Evolutionary conservation across 768 basidiomycete species (phyloP).

Genomic region (Agaricus blazei): DNA sequence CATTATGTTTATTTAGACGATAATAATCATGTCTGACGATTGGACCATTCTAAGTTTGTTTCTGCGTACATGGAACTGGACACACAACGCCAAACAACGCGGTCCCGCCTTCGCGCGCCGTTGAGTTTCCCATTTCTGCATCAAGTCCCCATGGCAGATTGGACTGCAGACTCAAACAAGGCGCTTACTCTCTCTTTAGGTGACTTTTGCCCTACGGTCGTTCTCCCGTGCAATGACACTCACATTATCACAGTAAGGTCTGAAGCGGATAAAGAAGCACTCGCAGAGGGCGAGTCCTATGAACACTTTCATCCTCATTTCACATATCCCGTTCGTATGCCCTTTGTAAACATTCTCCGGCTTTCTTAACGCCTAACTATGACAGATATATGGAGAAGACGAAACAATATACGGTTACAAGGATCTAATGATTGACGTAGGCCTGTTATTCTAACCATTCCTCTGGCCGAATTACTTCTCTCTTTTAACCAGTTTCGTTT

Average conservation of each 20-base stretch:
- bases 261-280: conserved; percentile 53
- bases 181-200: conserved; percentile 73
- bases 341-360: not conserved
- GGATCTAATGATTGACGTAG: conserved; percentile 77
- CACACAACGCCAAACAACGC: conserved; percentile 26
- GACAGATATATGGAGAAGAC: conserved; percentile 89
- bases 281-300: conserved; percentile 53
- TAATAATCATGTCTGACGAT: not conserved
- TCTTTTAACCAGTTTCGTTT: conserved; percentile 58
- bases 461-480: not conserved
- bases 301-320: conserved; percentile 80
- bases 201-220: conserved; percentile 23
- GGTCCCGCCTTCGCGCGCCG: conserved; percentile 14
- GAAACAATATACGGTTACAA: conserved; percentile 96
- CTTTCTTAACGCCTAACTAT: not conserved
- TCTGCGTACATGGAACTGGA: too few species aligned
- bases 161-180: conserved; percentile 78
- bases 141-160: conserved; percentile 42
- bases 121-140: not conserved
- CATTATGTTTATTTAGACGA: not conserved
- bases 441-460: conserved; percentile 17
- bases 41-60: too few species aligned
- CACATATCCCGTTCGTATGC: conserved; percentile 81
- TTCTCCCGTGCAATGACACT: not conserved
- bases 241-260: conserved; percentile 53